Conservation (phyloP, 164 flowering plant species). For the Paratinospora sagittata region DNA sequence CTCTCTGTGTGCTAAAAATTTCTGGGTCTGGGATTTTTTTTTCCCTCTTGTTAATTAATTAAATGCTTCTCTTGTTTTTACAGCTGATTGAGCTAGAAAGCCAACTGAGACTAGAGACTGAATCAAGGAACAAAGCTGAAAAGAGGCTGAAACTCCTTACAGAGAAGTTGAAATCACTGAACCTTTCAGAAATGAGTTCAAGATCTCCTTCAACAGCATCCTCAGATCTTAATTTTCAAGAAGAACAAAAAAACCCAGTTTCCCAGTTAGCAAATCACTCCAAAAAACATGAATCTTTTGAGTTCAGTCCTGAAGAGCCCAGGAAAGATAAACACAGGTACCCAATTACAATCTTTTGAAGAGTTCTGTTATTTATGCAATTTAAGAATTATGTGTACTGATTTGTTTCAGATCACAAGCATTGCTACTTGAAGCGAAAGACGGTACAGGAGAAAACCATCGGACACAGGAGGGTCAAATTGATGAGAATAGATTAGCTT, state of each 20-base stretch:
- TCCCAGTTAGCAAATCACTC: background rate
- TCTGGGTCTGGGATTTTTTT: background rate
- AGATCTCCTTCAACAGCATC: conserved; percentile 27
- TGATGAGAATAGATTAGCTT: conserved; percentile 28
- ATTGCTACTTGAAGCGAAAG: conserved; percentile 6
- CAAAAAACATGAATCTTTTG: background rate
- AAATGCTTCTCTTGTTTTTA: background rate
- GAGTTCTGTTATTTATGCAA: background rate
- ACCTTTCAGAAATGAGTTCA: conserved; percentile 29
- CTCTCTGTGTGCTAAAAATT: background rate
- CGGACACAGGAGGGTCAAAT: background rate
- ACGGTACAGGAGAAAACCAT: too few species aligned
- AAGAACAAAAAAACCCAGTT: conserved; percentile 17
- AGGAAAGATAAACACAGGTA: background rate
- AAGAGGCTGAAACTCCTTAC: conserved; percentile 50
- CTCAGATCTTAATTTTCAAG: conserved; percentile 18
- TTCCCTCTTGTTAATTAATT: background rate
- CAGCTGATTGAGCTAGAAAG: conserved; percentile 59
- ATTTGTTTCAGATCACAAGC: conserved; percentile 10
- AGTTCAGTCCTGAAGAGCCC: background rate
- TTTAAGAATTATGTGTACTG: background rate
- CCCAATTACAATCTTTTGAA: background rate
- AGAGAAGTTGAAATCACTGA: conserved; percentile 51
- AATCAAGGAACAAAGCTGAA: conserved; percentile 50
- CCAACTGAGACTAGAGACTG: conserved; percentile 43